Evolutionary conservation across 768 basidiomycete species (phyloP), one percentile per base, ranked within the genome.

Genomic region (Podaxis sp.): DNA sequence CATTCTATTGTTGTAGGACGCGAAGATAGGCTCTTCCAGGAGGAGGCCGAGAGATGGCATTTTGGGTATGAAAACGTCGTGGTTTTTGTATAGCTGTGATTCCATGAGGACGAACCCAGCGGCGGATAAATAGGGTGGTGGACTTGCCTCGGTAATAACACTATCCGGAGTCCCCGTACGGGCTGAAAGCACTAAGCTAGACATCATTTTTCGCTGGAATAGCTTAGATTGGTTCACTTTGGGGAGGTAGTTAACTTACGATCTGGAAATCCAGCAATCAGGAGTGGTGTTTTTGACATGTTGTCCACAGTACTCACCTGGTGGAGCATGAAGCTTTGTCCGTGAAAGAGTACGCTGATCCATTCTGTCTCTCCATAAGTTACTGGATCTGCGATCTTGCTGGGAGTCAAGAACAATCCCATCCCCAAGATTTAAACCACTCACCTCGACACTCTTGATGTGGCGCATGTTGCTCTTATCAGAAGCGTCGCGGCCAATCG

Each of bases 291-390:
- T 46, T 22, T 46, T 46, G 44, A 46, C 6, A 24, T 17, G 63
- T 40, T 57, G 51, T 9, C 7, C 52, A 52, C 67, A 70, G 36
- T n/a, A 76, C 82, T 58, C 69, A 95, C 95, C 81, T 99, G 97
- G 74, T 99, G 96, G 59, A 99, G 77, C 97, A 99, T 99, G 74
- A 99, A 99, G 68, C 93, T 95, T 74, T 99, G 97, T 0, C 96
- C 97, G 71, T 99, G 95, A 72, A 97, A 90, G 64, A 91, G 79
- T 19, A 99, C 88, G 51, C 90, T 91, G 49, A 99, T 86, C 96
- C 96, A 99, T 71, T 99, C 96, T 1, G 92, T 96, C 42, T 88
- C 88, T 22, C 92, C 94, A 65, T 94, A 89, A 2, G 96, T 90
- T 3, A 83, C 86, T n/a, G 96, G 96, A 55, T 96, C 92, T 5